These are phyloP conservation scores for Colletotrichum orbiculare DNA, from an alignment of 2,329 filamentous ascomycete genomes.

Conservation along the genomic window DNA sequence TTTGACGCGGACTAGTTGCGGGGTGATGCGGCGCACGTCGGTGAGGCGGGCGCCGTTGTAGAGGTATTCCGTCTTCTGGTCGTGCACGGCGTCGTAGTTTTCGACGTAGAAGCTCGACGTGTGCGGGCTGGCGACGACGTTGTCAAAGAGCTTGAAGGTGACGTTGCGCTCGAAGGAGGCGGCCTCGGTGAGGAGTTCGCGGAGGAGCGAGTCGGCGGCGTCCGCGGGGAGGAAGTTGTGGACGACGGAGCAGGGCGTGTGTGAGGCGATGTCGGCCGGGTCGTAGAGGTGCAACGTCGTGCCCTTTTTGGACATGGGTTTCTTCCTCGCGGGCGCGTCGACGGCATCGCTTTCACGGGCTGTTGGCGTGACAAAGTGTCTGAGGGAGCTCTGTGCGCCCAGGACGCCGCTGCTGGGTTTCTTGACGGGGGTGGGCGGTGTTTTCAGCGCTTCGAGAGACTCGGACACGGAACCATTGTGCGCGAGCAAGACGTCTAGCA, in stretches of 20 bases:
- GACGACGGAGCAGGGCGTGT: constrained; percentile 92
- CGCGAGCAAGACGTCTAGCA: constrained; percentile 83
- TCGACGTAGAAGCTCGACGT: constrained; percentile 87
- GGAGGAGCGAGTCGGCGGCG: constrained; percentile 78
- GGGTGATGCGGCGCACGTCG: constrained; percentile 81
- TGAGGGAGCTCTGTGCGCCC: constrained; percentile 73
- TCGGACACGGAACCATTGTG: constrained; percentile 80
- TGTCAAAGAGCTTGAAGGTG: constrained; percentile 89
- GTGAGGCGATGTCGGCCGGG: constrained; percentile 80
- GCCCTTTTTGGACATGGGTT: constrained; percentile 76
- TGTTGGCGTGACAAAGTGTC: constrained; percentile 54
- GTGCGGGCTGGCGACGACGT: constrained; percentile 86
- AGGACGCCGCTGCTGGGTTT: constrained; percentile 48
- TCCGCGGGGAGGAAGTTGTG: constrained; percentile 85
- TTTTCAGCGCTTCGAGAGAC: constrained; percentile 68
- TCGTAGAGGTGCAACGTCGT: constrained; percentile 86
- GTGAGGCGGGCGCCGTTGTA: constrained; percentile 85
- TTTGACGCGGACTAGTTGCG: constrained; percentile 77
- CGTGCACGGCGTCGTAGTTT: constrained; percentile 73
- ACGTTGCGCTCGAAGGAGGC: constrained; percentile 72
- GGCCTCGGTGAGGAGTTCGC: constrained; percentile 80
- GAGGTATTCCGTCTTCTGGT: constrained; percentile 82
- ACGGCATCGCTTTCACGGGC: constrained; percentile 11
- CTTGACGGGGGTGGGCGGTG: constrained; percentile 43
- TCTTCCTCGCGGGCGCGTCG: constrained; percentile 53